Base-by-base conservation (phyloP, 805 yeast species). In the Ogataea sp. region DNA sequence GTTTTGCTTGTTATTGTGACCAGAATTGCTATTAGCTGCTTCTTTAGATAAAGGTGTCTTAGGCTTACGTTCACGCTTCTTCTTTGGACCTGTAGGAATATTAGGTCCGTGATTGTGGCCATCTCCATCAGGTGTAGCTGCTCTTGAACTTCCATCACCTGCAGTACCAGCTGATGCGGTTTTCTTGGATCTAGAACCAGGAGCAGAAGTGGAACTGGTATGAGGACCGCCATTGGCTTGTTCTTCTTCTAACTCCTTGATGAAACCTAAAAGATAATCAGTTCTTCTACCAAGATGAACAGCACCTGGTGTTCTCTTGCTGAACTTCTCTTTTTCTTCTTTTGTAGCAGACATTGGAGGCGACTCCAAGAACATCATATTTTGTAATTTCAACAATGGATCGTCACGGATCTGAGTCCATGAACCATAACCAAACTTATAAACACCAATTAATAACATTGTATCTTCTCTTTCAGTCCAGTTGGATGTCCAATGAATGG, bases 351-450 rank as follows among this genome's bases (percentile, higher is more conserved):
- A 57, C 13, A 50, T 48, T 15, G 63, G 61, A 13, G 63, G 52
- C 31, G 53, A 47, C 39, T 75, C 81, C 50, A 93, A 68, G 52
- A 78, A 93, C 48, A 93, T 64, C 65, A 87, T 93, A 49, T 87
- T 86, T 44, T 86, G 83, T 44, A 93, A 67, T 10, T 88, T 89
- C 42, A 93, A 69, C 38, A 86, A 72, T 2, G 98, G 97, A 62
- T 93, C 98, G 62, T 93, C 99, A 55, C 98, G 71, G 34, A 93
- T 89, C 53, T 84, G 89, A 3, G 73, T 58, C 98, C 98, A 93
- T 1, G 96, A 80, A 15, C 97, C 97, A 59, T 87, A 89, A 0
- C 99, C 99, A 61, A 89, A 89, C 61, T 86, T 88, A 53, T 75
- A 73, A 18, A 90, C 83, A 46, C 99, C 99, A 27, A 84, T 75